Base-by-base conservation (phyloP, 192 early-diverging fungal genomes). In the Dissophora ornata region DNA sequence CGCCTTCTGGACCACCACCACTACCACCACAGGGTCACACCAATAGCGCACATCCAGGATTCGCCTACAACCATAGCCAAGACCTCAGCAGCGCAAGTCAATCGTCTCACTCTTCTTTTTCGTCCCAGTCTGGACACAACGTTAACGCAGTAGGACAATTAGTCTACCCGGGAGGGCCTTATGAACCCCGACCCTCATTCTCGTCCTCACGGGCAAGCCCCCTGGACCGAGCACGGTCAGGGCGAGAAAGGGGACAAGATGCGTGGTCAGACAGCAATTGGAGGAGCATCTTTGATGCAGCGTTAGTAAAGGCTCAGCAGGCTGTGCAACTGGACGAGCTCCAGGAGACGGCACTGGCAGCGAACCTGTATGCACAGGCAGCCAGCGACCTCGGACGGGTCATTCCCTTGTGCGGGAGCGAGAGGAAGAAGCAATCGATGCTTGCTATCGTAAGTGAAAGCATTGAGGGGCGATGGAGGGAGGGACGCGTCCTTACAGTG, bases 401-500 rank as follows among this genome's bases (percentile, higher is more conserved):
- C 26, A 77, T 77, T 38, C 73, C 73, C 65, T 56, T 77, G 73
- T 77, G 73, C 47, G 48, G 62, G 21, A 77, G 65, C 15, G 73
- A 77, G 25, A 77, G 65, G 65, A 77, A 77, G 53, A 61, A 77
- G 40, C 73, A 77, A 47, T 77, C 73, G 34, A 77, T 77, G 73
- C 25, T 67, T 4, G 64, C 73, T 3, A 77, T 77, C 24, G 73
- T 77, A 77, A 62, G 73, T 67, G n/a, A 38, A 6, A 22, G 29
- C 24, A 53, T 24, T 53, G 19, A 40, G 16, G 12, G 16, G 44
- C 21, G 4, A 24, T 48, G 16, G 15, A 16, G 22, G 1, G 41
- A 50, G 40, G 24, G 52, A 33, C 46, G 33, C 12, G 3, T 54
- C 0, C 49, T 32, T 16, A 15, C 44, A 34, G 15, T 4, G 5